phyloP scores from a whole-genome alignment of 805 yeast genomes.

The Zygosaccharomyces gambellarensis region DNA sequence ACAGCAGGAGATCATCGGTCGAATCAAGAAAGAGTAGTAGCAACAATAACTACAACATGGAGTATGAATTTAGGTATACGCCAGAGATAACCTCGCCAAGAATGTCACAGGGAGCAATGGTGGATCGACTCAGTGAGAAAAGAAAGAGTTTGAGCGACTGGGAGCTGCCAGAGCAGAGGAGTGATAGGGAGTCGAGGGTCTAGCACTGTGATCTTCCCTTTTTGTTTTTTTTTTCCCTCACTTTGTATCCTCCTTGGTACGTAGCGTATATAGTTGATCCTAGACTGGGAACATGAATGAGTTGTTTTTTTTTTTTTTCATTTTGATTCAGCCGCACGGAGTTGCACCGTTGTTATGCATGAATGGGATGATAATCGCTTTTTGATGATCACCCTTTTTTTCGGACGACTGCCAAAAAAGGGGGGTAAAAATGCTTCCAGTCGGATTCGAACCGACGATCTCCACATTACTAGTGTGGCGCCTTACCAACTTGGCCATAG shows the following conservation, averaged over 20 bases:
- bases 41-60: not conserved
- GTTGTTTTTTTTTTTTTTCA: too few relatives aligned
- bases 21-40: not conserved
- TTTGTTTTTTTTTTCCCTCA: too few relatives aligned
- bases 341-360: too few relatives aligned
- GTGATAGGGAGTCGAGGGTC: not conserved
- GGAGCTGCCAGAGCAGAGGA: not conserved
- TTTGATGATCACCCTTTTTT: too few relatives aligned
- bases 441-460: conserved; percentile 79
- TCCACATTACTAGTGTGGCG: conserved; percentile 87
- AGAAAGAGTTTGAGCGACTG: not conserved
- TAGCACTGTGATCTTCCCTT: not conserved
- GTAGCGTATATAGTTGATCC: too few relatives aligned
- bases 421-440: conserved; percentile 47
- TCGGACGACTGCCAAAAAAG: not conserved
- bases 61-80: not conserved
- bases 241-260: too few relatives aligned
- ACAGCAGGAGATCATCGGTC: not conserved
- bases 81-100: not conserved
- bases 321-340: too few relatives aligned
- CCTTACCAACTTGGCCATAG: conserved; percentile 73
- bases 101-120: not conserved
- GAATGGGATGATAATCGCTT: too few relatives aligned
- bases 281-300: too few relatives aligned
- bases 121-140: not conserved